Conservation (phyloP, 2,329 filamentous ascomycete species). For the Fusarium armeniacum region DNA sequence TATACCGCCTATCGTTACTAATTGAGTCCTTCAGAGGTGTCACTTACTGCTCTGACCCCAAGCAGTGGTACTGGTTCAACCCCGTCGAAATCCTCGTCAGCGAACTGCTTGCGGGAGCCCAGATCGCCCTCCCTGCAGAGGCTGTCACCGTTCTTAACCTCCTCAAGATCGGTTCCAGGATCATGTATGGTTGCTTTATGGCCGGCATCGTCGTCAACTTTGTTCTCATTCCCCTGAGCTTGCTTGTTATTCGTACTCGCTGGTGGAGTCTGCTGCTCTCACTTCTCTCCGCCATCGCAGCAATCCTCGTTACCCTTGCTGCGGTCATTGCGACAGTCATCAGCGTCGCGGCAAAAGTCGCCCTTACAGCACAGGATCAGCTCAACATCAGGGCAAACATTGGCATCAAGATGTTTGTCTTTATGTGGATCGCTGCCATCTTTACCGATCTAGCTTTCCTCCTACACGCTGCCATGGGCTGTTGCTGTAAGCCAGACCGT, state of each 20-base stretch:
- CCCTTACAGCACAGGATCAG: conserved; percentile 77
- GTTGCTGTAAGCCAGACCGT: conserved; percentile 71
- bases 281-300: conserved; percentile 75
- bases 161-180: conserved; percentile 79
- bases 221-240: conserved; percentile 76
- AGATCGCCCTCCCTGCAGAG: conserved; percentile 82
- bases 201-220: conserved; percentile 77
- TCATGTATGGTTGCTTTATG: conserved; percentile 93
- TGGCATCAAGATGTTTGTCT: conserved; percentile 81
- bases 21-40: conserved; percentile 71
- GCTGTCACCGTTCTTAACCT: conserved; percentile 81
- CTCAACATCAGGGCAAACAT: conserved; percentile 82
- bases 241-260: conserved; percentile 67
- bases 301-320: conserved; percentile 76
- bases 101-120: conserved; percentile 85
- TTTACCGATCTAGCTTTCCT: conserved; percentile 78
- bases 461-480: conserved; percentile 81
- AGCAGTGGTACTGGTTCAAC: conserved; percentile 89
- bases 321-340: conserved; percentile 85
- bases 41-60: conserved; percentile 79
- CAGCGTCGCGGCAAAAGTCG: conserved; percentile 83
- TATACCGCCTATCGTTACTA: conserved; percentile 36
- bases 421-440: conserved; percentile 87
- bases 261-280: conserved; percentile 77
- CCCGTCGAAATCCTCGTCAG: conserved; percentile 84